Evolutionary conservation across 495 filamentous ascomycete species (phyloP), one percentile per base, ranked within the genome.

Genomic region (Antarctomyces pellizariae): DNA sequence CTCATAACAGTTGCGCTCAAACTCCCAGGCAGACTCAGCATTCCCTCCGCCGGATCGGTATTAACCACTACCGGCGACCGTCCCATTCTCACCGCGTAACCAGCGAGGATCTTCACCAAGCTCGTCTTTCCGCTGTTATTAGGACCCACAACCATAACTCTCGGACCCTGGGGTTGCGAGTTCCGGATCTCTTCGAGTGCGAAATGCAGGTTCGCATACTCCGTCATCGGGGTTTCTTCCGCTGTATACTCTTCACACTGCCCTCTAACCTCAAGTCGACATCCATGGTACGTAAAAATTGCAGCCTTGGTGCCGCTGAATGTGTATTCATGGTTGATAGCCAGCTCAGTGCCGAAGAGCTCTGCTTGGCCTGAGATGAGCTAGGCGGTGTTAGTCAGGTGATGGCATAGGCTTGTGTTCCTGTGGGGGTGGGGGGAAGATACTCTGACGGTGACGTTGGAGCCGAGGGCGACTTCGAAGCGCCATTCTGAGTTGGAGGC

Each of bases 321-420:
- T 21, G 64, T 71, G 57, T 95, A 95, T 1, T 59, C 57, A 29
- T 73, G 68, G 31, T 70, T 74, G 7, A 64, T 60, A 7, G 80
- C 79, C 30, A 99, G 74, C 50, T 95, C 83, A 25, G 82, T 86
- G 44, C 89, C 89, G 52, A 95, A 92, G 41, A 89, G 65, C 56
- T 99, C 86, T 21, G 89, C 89, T 7, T 69, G 79, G 36, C 86
- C 86, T 19, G 59, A 61, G 20, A 75, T 47, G 12, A 99, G 60
- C 61, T 74, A 22, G 24, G 21, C n/a, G 15, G 45, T 46, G 11
- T 50, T 48, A 11, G 46, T 56, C 25, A 41, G 36, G 10, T 13
- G 16, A 16, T 16, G 11, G 9, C 20, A 18, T 16, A 13, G 24
- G 14, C 3, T 22, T 22, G 17, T 5, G 3, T 1, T 10, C 13